Base-by-base conservation (phyloP, 176 grass and related monocot genomes). In the Guadua angustifolia region DNA sequence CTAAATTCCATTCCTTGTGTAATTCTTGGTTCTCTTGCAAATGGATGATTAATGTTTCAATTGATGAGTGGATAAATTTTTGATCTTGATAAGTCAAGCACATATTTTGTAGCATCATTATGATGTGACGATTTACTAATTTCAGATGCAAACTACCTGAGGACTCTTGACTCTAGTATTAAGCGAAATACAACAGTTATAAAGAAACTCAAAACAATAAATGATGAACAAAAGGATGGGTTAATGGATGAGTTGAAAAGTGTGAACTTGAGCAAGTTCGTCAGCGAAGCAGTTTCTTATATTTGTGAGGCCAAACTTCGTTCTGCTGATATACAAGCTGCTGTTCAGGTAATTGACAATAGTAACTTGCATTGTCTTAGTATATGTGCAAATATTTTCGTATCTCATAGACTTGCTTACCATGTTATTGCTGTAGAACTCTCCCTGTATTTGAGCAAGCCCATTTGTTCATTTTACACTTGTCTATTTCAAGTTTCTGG, bases 191-290 rank as follows among this genome's bases (percentile, higher is more conserved):
- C 93, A 79, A 66, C 96, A 55, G 93, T 99, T 56, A 99, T 94
- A 83, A 99, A 93, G 86, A 99, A 99, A 73, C 89, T 99, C 70
- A 99, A 95, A 89, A 91, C 84, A 66, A 95, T 99, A 87, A 95
- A 88, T 79, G 96, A 95, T 77, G 96, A 99, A 44, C 96, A 92
- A 68, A 91, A 89, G 83, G 96, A 95, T 55, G 76, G 83, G 3
- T 81, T 99, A 82, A 90, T 99, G 77, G 96, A 99, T 76, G 96
- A 99, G 38, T 74, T 99, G 71, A 99, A 94, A 95, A 86, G 91
- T 87, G 96, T 99, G 40, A 99, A 99, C 84, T 87, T 99, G 69
- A 99, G 93, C 81, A 99, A 99, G 88, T 99, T 99, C 91, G 96
- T 99, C 69, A 99, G 96, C 9, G 96, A 99, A 90, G 96, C 93